Evolutionary conservation across 75 land plant genomes (phyloP).

Genomic region (Selaginella moellendorffii): DNA sequence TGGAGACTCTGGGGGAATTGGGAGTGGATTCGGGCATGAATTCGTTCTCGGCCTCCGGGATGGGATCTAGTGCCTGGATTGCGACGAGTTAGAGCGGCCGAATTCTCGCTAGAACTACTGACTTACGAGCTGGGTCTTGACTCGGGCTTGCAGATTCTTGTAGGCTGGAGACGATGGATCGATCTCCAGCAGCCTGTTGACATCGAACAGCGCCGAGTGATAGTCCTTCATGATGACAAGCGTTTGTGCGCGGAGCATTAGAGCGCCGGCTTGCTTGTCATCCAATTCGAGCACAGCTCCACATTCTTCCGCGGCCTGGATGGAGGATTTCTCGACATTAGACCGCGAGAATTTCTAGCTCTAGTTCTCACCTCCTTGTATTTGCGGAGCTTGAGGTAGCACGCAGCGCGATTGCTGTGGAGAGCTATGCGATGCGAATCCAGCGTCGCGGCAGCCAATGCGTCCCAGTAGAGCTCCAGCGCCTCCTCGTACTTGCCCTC

Average conservation of each 20-base stretch:
- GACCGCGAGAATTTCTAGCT: background rate
- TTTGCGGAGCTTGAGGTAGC: constrained; percentile 65
- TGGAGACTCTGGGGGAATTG: constrained; percentile 14
- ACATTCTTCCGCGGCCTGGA: constrained; percentile 93
- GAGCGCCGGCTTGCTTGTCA: constrained; percentile 78
- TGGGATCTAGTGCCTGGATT: constrained; percentile 62
- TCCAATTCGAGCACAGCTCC: constrained; percentile 88
- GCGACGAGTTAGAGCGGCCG: background rate
- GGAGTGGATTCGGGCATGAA: constrained; percentile 12
- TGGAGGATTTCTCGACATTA: background rate
- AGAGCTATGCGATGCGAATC: constrained; percentile 69
- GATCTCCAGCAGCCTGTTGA: constrained; percentile 74
- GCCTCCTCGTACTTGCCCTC: constrained; percentile 64
- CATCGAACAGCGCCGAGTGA: constrained; percentile 93
- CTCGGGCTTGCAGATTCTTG: constrained; percentile 55
- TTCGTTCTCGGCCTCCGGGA: constrained; percentile 74
- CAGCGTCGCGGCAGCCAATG: constrained; percentile 56
- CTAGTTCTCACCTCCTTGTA: constrained; percentile 87
- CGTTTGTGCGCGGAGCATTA: constrained; percentile 97
- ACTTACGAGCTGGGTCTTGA: constrained; percentile 76
- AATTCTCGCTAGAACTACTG: too few relatives aligned
- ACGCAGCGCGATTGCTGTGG: constrained; percentile 91
- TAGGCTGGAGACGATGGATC: constrained; percentile 85
- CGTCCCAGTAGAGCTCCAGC: constrained; percentile 58
- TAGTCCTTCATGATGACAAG: constrained; percentile 88